Conservation (phyloP, 495 filamentous ascomycete genomes). For the Endocarpon pusillum region DNA sequence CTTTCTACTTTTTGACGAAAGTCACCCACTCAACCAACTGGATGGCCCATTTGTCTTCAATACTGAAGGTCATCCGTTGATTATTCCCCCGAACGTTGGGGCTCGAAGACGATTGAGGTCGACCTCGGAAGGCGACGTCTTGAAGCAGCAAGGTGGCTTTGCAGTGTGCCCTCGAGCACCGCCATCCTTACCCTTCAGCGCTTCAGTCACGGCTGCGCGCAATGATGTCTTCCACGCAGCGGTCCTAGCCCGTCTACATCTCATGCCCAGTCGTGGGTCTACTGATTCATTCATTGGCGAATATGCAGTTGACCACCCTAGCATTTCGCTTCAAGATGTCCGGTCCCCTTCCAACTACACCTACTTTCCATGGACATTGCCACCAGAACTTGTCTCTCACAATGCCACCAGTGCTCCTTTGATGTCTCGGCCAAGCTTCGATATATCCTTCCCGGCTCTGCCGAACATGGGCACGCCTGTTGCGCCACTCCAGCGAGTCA, state of each 20-base stretch:
- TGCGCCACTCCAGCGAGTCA: slow-evolving; percentile 38
- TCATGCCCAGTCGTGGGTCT: slow-evolving; percentile 39
- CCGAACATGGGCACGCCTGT: slow-evolving; percentile 37
- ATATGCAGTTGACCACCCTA: slow-evolving; percentile 32
- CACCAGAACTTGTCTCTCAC: slow-evolving; percentile 49
- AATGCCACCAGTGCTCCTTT: slow-evolving; percentile 57
- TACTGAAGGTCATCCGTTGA: slow-evolving; percentile 86
- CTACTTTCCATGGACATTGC: slow-evolving; percentile 86
- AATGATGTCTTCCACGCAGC: slow-evolving; percentile 86
- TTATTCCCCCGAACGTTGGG: slow-evolving; percentile 45
- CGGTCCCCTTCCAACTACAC: slow-evolving; percentile 58
- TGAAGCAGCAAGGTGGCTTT: slow-evolving; percentile 2
- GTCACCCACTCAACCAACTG: slow-evolving; percentile 72
- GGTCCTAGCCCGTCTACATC: slow-evolving; percentile 63
- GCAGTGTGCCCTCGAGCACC: slow-evolving; percentile 42
- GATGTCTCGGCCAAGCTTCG: slow-evolving; percentile 42
- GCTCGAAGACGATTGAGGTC: not conserved
- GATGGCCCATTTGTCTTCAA: slow-evolving; percentile 85
- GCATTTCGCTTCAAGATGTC: slow-evolving; percentile 39
- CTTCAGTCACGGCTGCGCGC: slow-evolving; percentile 67
- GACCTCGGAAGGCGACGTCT: not conserved
- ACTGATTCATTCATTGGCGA: slow-evolving; percentile 36
- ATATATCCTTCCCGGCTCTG: slow-evolving; percentile 65
- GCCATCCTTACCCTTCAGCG: slow-evolving; percentile 38
- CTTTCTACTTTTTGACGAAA: slow-evolving; percentile 69